A percentile compares a stretch with the other conserved stretches of the same genome.
Conservation (phyloP, 257 asterid species). For the Solanum etuberosum region DNA sequence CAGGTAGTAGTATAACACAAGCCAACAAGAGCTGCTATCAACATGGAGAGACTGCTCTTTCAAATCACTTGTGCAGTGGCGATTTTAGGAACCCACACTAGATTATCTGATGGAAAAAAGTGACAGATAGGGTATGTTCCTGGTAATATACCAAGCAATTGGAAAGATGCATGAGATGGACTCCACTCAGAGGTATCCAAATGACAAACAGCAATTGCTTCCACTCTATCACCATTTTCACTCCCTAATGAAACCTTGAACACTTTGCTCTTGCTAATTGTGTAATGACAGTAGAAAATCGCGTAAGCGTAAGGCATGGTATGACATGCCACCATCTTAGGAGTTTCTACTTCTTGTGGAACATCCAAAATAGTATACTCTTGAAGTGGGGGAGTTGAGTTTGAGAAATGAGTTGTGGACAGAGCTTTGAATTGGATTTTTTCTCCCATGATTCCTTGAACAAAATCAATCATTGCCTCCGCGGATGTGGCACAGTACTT, state of each 20-base stretch:
- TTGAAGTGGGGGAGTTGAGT: slow-evolving; percentile 18
- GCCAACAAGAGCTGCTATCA: neutral
- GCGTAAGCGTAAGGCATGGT: slow-evolving; percentile 67
- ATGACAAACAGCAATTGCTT: slow-evolving; percentile 77
- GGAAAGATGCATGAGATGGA: slow-evolving; percentile 43
- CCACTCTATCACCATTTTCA: slow-evolving; percentile 39
- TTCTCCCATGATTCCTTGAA: slow-evolving; percentile 25
- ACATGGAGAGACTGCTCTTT: neutral
- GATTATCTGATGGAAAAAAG: slow-evolving; percentile 74
- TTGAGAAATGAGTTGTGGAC: slow-evolving; percentile 33
- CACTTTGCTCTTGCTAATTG: slow-evolving; percentile 37
- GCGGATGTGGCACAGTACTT: slow-evolving; percentile 63
- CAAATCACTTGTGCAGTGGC: neutral
- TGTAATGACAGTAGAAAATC: slow-evolving; percentile 58
- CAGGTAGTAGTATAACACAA: neutral
- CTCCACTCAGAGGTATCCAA: slow-evolving; percentile 82
- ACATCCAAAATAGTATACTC: slow-evolving; percentile 28
- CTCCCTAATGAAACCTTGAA: slow-evolving; percentile 36
- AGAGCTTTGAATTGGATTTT: slow-evolving; percentile 13
- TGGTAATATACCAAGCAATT: slow-evolving; percentile 46
- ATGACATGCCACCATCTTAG: slow-evolving; percentile 56
- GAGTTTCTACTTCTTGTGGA: slow-evolving; percentile 21
- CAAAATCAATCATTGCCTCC: slow-evolving; percentile 54
- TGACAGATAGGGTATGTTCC: slow-evolving; percentile 66
- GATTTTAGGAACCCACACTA: slow-evolving; percentile 37